Percentiles rank a stretch among this genome's conserved stretches.
Evolutionary conservation across 768 basidiomycete species (phyloP).

Genomic region (Favolaschia claudopus): DNA sequence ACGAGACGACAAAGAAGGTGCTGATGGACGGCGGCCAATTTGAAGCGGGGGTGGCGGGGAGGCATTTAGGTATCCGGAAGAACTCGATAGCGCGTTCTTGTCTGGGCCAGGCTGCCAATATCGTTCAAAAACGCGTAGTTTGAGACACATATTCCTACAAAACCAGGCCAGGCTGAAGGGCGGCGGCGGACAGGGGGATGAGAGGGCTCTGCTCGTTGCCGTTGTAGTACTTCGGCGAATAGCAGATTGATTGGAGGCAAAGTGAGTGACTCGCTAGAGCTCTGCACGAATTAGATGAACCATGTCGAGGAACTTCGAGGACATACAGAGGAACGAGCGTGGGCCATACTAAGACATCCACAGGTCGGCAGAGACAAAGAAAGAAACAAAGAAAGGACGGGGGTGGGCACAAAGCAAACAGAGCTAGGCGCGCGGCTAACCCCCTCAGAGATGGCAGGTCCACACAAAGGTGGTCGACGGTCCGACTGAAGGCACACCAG

Average conservation of each 20-base stretch:
- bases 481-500: constrained; percentile 9
- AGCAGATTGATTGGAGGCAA: constrained; percentile 24
- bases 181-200: constrained; percentile 13
- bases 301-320: neutral
- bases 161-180: constrained; percentile 28
- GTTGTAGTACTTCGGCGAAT: constrained; percentile 26
- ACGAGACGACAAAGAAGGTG: too few relatives aligned
- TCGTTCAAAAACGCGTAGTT: neutral
- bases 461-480: too few relatives aligned
- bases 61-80: neutral
- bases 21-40: constrained; percentile 14
- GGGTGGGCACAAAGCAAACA: neutral
- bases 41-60: constrained; percentile 22
- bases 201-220: constrained; percentile 17
- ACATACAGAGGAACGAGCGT: constrained; percentile 17
- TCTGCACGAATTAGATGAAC: constrained; percentile 1
- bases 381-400: constrained; percentile 6
- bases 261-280: neutral
- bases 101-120: constrained; percentile 23
- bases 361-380: neutral
- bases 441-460: too few relatives aligned
- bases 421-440: neutral
- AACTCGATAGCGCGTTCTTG: constrained; percentile 15
- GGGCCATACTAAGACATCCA: constrained; percentile 6
- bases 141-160: constrained; percentile 15